These are phyloP conservation scores for Botrytis fabae DNA, from an alignment of 2,329 filamentous ascomycete species.

Conservation along the genomic window DNA sequence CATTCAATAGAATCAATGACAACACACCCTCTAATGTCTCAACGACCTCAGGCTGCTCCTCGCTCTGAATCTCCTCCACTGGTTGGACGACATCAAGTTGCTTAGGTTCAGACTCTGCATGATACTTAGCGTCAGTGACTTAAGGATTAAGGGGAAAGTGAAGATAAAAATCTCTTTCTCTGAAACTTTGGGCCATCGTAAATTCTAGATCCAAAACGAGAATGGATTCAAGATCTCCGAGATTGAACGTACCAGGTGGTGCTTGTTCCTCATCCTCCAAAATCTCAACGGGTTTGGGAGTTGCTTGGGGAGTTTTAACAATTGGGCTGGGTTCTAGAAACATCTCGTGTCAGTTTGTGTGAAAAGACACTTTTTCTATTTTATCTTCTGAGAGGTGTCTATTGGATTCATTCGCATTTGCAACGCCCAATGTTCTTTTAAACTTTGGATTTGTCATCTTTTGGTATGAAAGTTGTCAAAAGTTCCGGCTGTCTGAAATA, in stretches of 20 bases:
- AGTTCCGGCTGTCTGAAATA: background rate
- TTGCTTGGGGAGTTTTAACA: background rate
- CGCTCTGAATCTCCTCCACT: background rate
- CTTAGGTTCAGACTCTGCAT: background rate
- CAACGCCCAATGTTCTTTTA: background rate
- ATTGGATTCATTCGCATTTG: background rate
- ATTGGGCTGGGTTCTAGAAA: background rate
- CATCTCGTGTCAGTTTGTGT: background rate
- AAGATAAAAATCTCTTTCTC: background rate
- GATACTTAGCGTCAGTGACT: conserved; percentile 10
- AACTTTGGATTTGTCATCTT: conserved; percentile 1
- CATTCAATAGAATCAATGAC: background rate
- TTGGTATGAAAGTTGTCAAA: background rate
- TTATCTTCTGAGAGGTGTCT: background rate
- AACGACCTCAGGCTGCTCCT: background rate
- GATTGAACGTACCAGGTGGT: conserved; percentile 15
- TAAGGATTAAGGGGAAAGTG: background rate
- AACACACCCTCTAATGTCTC: background rate
- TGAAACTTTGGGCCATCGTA: background rate
- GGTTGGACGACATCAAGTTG: background rate
- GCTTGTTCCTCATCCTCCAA: conserved; percentile 2
- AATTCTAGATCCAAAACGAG: conserved; percentile 8
- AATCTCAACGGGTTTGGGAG: background rate
- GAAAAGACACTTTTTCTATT: background rate
- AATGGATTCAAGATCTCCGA: background rate